Percentiles rank a stretch among this genome's conserved stretches.
phyloP scores from a whole-genome alignment of 805 yeast genomes.

The Zygoascus bituminiphila region DNA sequence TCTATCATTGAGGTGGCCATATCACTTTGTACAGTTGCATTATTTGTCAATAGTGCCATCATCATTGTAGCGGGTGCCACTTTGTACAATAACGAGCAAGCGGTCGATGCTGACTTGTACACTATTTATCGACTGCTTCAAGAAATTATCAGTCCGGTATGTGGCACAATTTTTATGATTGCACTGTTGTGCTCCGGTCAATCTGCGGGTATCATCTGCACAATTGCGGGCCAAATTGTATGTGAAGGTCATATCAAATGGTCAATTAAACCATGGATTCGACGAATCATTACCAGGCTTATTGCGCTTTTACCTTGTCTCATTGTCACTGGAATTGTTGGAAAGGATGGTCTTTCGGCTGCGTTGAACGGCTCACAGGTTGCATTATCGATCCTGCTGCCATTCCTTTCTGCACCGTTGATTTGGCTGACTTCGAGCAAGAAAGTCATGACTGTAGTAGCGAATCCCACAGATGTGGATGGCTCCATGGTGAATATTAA shows the following conservation, averaged over 20 bases:
- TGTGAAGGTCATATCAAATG: constrained; percentile 85
- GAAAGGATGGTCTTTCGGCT: constrained; percentile 58
- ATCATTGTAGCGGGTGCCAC: constrained; percentile 77
- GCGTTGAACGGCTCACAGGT: constrained; percentile 86
- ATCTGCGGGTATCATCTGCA: constrained; percentile 87
- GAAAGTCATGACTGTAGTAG: constrained; percentile 46
- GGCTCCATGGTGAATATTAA: not conserved
- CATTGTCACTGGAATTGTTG: constrained; percentile 60
- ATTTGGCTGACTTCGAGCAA: constrained; percentile 70
- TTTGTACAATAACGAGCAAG: constrained; percentile 59
- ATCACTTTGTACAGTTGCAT: constrained; percentile 69
- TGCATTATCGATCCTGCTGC: constrained; percentile 69
- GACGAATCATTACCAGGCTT: constrained; percentile 68
- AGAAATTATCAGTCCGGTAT: constrained; percentile 55
- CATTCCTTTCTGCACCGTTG: constrained; percentile 78
- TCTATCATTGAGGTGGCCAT: constrained; percentile 64
- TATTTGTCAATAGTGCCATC: constrained; percentile 81
- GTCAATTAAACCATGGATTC: constrained; percentile 70
- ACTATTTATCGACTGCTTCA: constrained; percentile 63
- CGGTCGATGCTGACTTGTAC: constrained; percentile 69
- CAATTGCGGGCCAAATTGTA: constrained; percentile 89
- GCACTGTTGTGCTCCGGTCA: constrained; percentile 82
- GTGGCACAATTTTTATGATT: constrained; percentile 76
- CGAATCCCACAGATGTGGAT: constrained; percentile 1
- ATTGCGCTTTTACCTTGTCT: constrained; percentile 80